Evolutionary conservation across 1,284 basidiomycete species (phyloP), one percentile per base, ranked within the genome.

Genomic region (Gastroboletus turbinatus): DNA sequence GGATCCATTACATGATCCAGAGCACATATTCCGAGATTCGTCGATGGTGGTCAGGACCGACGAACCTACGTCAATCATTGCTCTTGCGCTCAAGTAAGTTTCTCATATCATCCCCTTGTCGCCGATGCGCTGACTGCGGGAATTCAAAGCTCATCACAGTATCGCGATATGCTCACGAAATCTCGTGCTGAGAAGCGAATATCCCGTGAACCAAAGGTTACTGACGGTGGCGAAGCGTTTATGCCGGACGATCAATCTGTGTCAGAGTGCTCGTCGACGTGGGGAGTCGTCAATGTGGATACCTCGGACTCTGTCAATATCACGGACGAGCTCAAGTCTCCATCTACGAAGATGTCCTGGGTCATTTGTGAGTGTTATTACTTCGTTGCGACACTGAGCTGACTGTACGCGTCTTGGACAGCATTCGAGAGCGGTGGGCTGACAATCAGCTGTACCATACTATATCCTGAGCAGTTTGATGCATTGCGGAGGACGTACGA

Each of bases 381-480:
- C 21, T 46, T 32, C 5, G 38, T 55, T 32, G 50, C 27, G 23
- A 44, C 14, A 46, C 16, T 16, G 16, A 38, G 38, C 50, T 46
- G 33, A 60, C 38, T 50, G 27, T 29, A 46, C n/a, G 44, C n/a
- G 11, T 60, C 88, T 85, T 35, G 90, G 89, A 63, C 56, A 95
- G 93, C 91, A 21, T 94, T 95, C 67, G 92, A 95, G 70, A 92
- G 91, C 60, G 90, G 90, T 30, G 90, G 90, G n/a, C 77, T 94
- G 52, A 93, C 89, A n/a, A 94, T 97, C 63, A 94, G 93, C 67
- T 98, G 96, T 71, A 94, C 94, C 5, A 90, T 98, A 60, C 84
- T 99, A 54, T 98, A 95, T 70, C 94, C 96, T 0, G 95, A 99
- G 71, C 95, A 98, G 70, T 99, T 99, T 64, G 96, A 98, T 65